These are phyloP conservation scores for Epichloe brachyelytri DNA, from an alignment of 2,329 filamentous ascomycete genomes.

Conservation along the genomic window DNA sequence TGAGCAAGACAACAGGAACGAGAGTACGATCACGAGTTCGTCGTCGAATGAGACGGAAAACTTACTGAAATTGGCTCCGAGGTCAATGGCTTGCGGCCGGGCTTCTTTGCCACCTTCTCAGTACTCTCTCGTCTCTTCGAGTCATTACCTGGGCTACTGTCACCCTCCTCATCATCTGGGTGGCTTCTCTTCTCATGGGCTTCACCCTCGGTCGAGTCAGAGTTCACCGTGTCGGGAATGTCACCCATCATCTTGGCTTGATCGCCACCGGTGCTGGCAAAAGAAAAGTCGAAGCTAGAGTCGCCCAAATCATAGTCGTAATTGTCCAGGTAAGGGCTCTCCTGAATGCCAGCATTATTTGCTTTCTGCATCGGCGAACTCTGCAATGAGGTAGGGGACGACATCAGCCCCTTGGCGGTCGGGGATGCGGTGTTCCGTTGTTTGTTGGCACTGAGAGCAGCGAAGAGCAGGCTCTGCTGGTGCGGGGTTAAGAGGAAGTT, in stretches of 20 bases:
- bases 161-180: slow-evolving; percentile 57
- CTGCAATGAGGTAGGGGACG: slow-evolving; percentile 37
- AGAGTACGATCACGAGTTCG: neutral
- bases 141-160: slow-evolving; percentile 29
- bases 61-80: slow-evolving; percentile 92
- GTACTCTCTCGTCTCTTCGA: slow-evolving; percentile 68
- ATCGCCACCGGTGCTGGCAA: slow-evolving; percentile 26
- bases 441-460: slow-evolving; percentile 62
- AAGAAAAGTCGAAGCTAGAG: slow-evolving; percentile 57
- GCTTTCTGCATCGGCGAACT: slow-evolving; percentile 33
- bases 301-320: slow-evolving; percentile 72
- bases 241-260: slow-evolving; percentile 64
- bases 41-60: slow-evolving; percentile 13
- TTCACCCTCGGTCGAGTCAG: slow-evolving; percentile 43
- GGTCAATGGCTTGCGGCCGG: slow-evolving; percentile 87
- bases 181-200: slow-evolving; percentile 59
- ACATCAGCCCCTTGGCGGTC: slow-evolving; percentile 25
- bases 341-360: slow-evolving; percentile 38
- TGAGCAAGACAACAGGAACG: slow-evolving; percentile 2
- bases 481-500: slow-evolving; percentile 61
- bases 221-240: slow-evolving; percentile 42
- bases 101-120: slow-evolving; percentile 86
- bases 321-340: slow-evolving; percentile 67
- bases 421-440: slow-evolving; percentile 21
- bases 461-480: slow-evolving; percentile 64